Evolutionary conservation across 129 eudicot genomes (phyloP), one percentile per base, ranked within the genome.

Genomic region (Tanacetum coccineum): DNA sequence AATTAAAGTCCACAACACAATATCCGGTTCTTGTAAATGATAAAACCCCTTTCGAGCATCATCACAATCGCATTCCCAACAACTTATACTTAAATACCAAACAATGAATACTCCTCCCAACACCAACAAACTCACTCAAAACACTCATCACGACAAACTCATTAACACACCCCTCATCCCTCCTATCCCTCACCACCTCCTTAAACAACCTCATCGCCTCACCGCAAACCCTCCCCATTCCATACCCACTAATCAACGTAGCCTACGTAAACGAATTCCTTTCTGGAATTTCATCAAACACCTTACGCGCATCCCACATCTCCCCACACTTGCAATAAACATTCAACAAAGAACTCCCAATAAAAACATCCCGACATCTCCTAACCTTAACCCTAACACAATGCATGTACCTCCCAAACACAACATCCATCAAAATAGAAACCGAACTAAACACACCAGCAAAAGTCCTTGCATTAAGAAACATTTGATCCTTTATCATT

Each of bases 1-100:
- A 91, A 92, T 83, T 61, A 95, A 92, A 56, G 98, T 92, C 96
- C 96, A 92, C 68, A 83, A 47, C 32, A 92, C 96, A 1, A 86
- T 78, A 83, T 92, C 98, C 0, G 89, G 87, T 65, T 76, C 86
- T 40, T 78, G 74, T 53, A 85, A 74, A 79, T 55, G 82, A 28
- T 92, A 87, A 75, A 92, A 92, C 45, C 95, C 96, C 66, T 79
- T n/a, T n/a, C n/a, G n/a, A n/a, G n/a, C n/a, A n/a, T n/a, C n/a
- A n/a, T n/a, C n/a, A n/a, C n/a, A n/a, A n/a, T n/a, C n/a, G n/a
- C n/a, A n/a, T n/a, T n/a, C n/a, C n/a, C n/a, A n/a, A n/a, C n/a
- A n/a, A n/a, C n/a, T n/a, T n/a, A n/a, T n/a, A n/a, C n/a, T n/a
- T n/a, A n/a, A n/a, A n/a, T n/a, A n/a, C n/a, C n/a, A n/a, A n/a